These are phyloP conservation scores for Quambalaria eucalypti DNA, from an alignment of 1,284 basidiomycete species.

Conservation along the genomic window DNA sequence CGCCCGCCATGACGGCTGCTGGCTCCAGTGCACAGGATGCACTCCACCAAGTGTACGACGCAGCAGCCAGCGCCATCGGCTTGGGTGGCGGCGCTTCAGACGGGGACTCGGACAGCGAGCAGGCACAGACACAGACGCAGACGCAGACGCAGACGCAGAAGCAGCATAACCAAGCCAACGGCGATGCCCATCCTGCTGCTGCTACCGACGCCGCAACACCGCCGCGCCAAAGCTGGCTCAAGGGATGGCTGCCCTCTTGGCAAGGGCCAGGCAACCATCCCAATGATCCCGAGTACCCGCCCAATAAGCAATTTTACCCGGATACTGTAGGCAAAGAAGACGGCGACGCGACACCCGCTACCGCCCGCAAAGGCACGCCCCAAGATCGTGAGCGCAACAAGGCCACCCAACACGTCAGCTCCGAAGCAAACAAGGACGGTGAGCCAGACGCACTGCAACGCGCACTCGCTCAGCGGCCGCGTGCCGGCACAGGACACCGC, in stretches of 20 bases:
- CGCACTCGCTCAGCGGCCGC: neutral
- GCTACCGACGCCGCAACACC: neutral
- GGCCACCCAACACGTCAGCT: neutral
- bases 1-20: conserved; percentile 5
- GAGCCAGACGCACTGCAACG: neutral
- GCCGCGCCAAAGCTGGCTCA: neutral
- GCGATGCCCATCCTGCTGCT: neutral
- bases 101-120: neutral
- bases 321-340: neutral
- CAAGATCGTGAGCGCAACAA: neutral
- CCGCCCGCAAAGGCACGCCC: neutral
- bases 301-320: no score
- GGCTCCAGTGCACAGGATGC: conserved; percentile 5
- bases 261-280: neutral
- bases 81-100: neutral
- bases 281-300: neutral
- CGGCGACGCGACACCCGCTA: neutral
- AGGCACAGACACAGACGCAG: neutral
- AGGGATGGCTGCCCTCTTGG: neutral
- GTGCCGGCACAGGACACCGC: neutral
- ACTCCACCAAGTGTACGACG: conserved; percentile 4
- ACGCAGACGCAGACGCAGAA: neutral
- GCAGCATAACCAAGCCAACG: neutral
- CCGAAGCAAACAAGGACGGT: neutral
- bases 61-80: conserved; percentile 1